phyloP scores from a whole-genome alignment of 2,329 filamentous ascomycete genomes.

The Eutypella sp. region DNA sequence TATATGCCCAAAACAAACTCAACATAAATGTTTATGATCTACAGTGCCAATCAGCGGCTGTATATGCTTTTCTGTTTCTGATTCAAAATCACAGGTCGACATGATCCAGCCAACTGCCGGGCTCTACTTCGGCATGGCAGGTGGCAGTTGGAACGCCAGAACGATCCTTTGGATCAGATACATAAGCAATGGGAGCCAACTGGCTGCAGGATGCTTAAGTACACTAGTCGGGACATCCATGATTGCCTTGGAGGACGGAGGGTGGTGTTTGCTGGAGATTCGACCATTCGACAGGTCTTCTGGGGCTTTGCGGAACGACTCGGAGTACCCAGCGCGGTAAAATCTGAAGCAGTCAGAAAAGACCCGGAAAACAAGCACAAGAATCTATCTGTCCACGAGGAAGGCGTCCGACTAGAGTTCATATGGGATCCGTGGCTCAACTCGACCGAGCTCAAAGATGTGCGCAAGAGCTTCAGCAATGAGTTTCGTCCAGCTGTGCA shows the following conservation, averaged over 20 bases:
- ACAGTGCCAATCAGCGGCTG: neutral
- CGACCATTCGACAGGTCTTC: slow-evolving; percentile 54
- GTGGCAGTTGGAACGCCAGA: slow-evolving; percentile 15
- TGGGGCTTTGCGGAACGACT: slow-evolving; percentile 50
- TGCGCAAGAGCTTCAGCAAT: slow-evolving; percentile 37
- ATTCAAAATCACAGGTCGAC: slow-evolving; percentile 11
- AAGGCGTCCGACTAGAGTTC: slow-evolving; percentile 47
- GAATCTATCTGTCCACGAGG: slow-evolving; percentile 38
- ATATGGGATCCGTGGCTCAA: slow-evolving; percentile 62
- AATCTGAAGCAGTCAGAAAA: slow-evolving; percentile 29
- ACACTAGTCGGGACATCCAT: slow-evolving; percentile 45
- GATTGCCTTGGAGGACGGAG: slow-evolving; percentile 47
- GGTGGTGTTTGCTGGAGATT: slow-evolving; percentile 58
- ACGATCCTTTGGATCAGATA: slow-evolving; percentile 2
- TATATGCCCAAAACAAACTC: no score
- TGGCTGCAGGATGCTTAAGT: slow-evolving; percentile 55
- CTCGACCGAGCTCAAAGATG: slow-evolving; percentile 35
- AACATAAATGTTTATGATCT: neutral
- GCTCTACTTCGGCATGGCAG: slow-evolving; percentile 21
- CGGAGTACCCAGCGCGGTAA: slow-evolving; percentile 33
- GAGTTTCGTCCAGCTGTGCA: no score
- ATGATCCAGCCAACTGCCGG: slow-evolving; percentile 20
- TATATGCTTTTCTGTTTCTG: slow-evolving; percentile 6
- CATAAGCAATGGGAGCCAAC: slow-evolving; percentile 54
- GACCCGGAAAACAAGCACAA: slow-evolving; percentile 34